Percentiles rank a stretch among this genome's conserved stretches.
phyloP scores from a whole-genome alignment of 331 rosid species.

The Ulmus americana region DNA sequence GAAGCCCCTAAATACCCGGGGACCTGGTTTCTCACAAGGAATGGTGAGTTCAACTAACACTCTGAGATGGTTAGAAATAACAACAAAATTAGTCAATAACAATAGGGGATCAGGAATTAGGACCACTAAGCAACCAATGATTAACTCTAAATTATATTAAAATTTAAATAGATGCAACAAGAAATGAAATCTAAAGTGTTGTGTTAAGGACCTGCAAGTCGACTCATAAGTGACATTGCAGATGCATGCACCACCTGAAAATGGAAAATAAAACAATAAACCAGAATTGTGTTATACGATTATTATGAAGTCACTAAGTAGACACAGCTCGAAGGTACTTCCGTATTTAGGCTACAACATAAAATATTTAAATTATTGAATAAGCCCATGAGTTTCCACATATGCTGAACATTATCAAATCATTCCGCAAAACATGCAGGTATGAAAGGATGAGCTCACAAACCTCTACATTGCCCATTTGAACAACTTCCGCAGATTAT shows the following conservation, averaged over 20 bases:
- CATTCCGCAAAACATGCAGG: background rate
- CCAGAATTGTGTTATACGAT: background rate
- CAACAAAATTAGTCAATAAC: constrained; percentile 10
- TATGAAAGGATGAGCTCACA: constrained; percentile 17
- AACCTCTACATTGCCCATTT: constrained; percentile 75
- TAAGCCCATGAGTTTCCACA: background rate
- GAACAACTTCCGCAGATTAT: constrained; percentile 69
- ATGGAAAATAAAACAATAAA: constrained; percentile 2
- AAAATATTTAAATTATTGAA: background rate
- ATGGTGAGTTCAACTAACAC: constrained; percentile 73
- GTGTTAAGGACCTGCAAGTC: constrained; percentile 63
- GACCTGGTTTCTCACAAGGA: constrained; percentile 70
- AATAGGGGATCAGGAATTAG: background rate
- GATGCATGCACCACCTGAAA: constrained; percentile 81
- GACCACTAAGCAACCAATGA: background rate
- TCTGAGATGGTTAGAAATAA: constrained; percentile 44
- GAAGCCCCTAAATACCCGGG: constrained; percentile 73
- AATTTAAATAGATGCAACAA: background rate
- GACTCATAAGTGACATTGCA: constrained; percentile 68
- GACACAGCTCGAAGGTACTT: no score
- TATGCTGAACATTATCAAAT: background rate
- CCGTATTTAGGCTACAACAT: background rate
- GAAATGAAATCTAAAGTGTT: constrained; percentile 13
- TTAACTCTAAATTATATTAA: background rate
- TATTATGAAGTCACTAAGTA: no score